phyloP scores from a whole-genome alignment of 306 rosid genomes.

The Cucumis hystrix region DNA sequence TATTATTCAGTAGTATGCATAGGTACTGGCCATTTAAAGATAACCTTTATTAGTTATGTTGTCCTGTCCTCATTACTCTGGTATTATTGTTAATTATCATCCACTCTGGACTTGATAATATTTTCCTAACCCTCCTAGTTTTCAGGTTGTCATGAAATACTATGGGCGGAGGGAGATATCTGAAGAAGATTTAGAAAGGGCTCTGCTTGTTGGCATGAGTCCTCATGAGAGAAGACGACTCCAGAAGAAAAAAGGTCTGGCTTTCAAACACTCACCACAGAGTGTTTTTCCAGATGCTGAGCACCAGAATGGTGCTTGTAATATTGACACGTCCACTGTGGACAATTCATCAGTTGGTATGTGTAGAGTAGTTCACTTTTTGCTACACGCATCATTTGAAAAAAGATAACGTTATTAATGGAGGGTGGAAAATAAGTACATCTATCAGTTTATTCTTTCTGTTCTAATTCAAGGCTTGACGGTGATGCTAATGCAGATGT shows the following conservation, averaged over 20 bases:
- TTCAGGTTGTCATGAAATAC: conserved; percentile 64
- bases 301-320: conserved; percentile 21
- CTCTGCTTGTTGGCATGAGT: conserved; percentile 76
- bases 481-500: conserved; percentile 12
- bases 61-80: not conserved
- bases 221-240: conserved; percentile 72
- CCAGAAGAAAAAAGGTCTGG: conserved; percentile 51
- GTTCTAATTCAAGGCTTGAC: conserved; percentile 23
- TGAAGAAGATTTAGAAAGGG: conserved; percentile 69
- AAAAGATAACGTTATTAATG: not conserved
- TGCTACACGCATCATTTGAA: not conserved
- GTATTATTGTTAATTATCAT: not conserved
- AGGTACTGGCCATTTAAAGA: not conserved
- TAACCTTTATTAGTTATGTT: not conserved
- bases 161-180: conserved; percentile 82
- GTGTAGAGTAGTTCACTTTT: not conserved
- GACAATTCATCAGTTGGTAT: conserved; percentile 13
- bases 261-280: conserved; percentile 29
- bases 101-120: not conserved
- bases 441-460: conserved; percentile 13
- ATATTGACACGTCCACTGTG: conserved; percentile 9
- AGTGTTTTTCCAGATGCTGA: conserved; percentile 17
- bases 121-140: conserved; percentile 8
- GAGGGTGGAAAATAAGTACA: not conserved
- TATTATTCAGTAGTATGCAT: not conserved